Conservation (phyloP, 2,329 filamentous ascomycete genomes). For the Onygena corvina region DNA sequence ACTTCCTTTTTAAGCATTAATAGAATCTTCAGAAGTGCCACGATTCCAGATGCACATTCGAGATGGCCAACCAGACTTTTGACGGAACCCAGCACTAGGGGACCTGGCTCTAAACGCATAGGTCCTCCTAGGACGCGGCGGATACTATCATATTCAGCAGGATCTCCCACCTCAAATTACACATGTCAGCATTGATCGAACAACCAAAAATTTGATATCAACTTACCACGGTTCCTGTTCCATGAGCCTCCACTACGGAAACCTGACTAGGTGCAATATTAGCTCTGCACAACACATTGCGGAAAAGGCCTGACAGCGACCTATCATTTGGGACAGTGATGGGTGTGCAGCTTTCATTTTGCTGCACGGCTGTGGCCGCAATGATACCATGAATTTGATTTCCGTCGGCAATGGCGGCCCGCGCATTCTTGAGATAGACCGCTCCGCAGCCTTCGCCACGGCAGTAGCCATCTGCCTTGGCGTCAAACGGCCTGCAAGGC, state of each 20-base stretch:
- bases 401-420: conserved; percentile 59
- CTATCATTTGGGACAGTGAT: conserved; percentile 74
- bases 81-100: neutral
- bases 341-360: conserved; percentile 67
- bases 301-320: conserved; percentile 60
- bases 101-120: no score
- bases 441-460: conserved; percentile 50
- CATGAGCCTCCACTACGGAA: conserved; percentile 80
- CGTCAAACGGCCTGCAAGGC: conserved; percentile 42
- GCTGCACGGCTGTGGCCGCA: conserved; percentile 61
- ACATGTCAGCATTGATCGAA: conserved; percentile 28
- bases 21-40: conserved; percentile 26
- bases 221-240: conserved; percentile 69
- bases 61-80: conserved; percentile 1
- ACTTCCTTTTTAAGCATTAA: conserved; percentile 29
- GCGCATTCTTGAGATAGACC: conserved; percentile 60
- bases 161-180: conserved; percentile 27
- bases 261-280: conserved; percentile 65
- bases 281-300: conserved; percentile 57
- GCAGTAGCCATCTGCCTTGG: conserved; percentile 49
- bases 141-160: neutral
- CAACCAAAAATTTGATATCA: conserved; percentile 35
- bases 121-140: neutral
- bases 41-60: conserved; percentile 42
- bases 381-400: conserved; percentile 54